Conservation (phyloP, 495 filamentous ascomycete genomes). For the Lasiosphaeria miniovina region DNA sequence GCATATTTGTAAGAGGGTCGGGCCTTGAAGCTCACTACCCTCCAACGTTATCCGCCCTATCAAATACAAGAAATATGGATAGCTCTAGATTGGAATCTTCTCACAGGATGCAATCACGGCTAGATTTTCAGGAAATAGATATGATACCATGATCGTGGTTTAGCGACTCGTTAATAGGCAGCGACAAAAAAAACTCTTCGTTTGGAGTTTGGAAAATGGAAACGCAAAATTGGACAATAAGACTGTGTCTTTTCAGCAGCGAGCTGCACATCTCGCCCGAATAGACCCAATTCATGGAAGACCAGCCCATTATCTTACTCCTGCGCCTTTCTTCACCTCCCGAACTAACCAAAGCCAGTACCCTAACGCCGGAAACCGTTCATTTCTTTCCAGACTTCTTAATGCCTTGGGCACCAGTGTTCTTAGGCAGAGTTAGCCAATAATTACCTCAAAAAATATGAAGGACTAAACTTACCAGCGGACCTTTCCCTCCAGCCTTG, state of each 20-base stretch:
- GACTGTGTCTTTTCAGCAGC: not conserved
- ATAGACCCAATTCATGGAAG: not conserved
- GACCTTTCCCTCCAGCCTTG: slow-evolving; percentile 57
- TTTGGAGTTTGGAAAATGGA: too few species aligned
- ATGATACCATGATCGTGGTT: too few species aligned
- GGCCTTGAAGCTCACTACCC: too few species aligned
- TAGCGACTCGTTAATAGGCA: too few species aligned
- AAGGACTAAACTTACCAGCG: slow-evolving; percentile 30
- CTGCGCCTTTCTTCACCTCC: slow-evolving; percentile 2
- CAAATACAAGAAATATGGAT: too few species aligned
- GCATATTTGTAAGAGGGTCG: too few species aligned
- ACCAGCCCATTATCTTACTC: not conserved
- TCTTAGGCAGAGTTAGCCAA: slow-evolving; percentile 36
- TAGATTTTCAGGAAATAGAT: too few species aligned
- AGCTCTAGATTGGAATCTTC: too few species aligned
- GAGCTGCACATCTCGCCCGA: not conserved
- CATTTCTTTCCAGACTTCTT: slow-evolving; percentile 92
- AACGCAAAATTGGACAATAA: not conserved
- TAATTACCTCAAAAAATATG: slow-evolving; percentile 13
- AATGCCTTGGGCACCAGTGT: slow-evolving; percentile 77
- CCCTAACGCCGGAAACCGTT: slow-evolving; percentile 18
- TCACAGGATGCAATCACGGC: too few species aligned
- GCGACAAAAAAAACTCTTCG: too few species aligned
- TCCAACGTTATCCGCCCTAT: too few species aligned
- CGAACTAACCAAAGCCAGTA: slow-evolving; percentile 7